Evolutionary conservation across 1,139 yeast species (phyloP).

Genomic region (Pichia kudriavzevii): DNA sequence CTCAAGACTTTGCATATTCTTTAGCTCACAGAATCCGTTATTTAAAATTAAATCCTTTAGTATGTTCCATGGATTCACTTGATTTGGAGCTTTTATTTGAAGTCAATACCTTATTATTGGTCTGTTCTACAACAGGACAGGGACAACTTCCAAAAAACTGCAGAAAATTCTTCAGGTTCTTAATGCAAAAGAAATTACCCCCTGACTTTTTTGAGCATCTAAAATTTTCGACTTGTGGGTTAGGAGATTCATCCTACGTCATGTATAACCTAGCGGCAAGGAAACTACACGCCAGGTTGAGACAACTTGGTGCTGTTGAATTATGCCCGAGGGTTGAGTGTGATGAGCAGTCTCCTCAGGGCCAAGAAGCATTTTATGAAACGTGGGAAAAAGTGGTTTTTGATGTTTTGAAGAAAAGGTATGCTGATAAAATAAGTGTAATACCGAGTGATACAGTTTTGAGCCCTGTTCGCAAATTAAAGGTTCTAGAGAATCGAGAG

Average conservation of each 20-base stretch:
- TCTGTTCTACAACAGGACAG: slow-evolving; percentile 92
- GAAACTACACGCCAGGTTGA: slow-evolving; percentile 68
- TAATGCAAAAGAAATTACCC: slow-evolving; percentile 65
- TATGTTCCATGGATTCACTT: slow-evolving; percentile 57
- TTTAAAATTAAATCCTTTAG: slow-evolving; percentile 42
- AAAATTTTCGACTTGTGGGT: slow-evolving; percentile 67
- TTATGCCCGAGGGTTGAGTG: slow-evolving; percentile 75
- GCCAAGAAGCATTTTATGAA: slow-evolving; percentile 67
- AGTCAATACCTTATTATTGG: slow-evolving; percentile 30
- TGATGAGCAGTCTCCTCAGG: slow-evolving; percentile 77
- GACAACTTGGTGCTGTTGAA: slow-evolving; percentile 76
- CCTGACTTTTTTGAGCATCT: slow-evolving; percentile 54
- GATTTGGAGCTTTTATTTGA: slow-evolving; percentile 44
- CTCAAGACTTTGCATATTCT: slow-evolving; percentile 76
- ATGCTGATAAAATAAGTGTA: slow-evolving; percentile 6
- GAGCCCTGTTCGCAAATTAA: slow-evolving; percentile 36
- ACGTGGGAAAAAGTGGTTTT: slow-evolving; percentile 64
- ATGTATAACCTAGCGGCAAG: slow-evolving; percentile 79
- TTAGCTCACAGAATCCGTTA: slow-evolving; percentile 52
- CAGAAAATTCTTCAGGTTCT: slow-evolving; percentile 60
- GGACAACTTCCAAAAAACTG: slow-evolving; percentile 88
- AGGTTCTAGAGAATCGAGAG: slow-evolving; percentile 17
- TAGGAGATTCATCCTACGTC: slow-evolving; percentile 94
- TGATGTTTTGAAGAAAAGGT: slow-evolving; percentile 31
- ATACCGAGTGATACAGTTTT: slow-evolving; percentile 37